Conservation (phyloP, 495 filamentous ascomycete genomes). For the Talaromyces wortmannii region DNA sequence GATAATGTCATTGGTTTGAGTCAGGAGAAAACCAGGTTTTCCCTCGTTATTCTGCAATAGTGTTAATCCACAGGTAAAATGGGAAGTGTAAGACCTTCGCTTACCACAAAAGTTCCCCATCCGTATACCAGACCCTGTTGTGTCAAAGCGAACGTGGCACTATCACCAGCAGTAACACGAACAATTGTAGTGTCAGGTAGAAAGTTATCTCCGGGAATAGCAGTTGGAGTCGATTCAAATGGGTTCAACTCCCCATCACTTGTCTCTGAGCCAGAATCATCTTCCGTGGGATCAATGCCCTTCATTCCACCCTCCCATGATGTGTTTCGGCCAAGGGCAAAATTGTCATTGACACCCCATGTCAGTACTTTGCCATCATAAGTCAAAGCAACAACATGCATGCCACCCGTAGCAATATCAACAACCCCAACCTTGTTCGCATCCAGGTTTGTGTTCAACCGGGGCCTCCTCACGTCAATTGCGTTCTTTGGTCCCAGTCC, state of each 20-base stretch:
- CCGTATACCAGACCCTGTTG: slow-evolving; percentile 61
- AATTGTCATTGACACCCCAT: slow-evolving; percentile 67
- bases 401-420: slow-evolving; percentile 55
- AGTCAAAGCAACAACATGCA: slow-evolving; percentile 58
- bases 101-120: slow-evolving; percentile 66
- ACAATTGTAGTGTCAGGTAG: slow-evolving; percentile 45
- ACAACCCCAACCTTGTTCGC: slow-evolving; percentile 57
- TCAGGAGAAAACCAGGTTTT: slow-evolving; percentile 46
- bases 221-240: slow-evolving; percentile 48
- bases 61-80: not conserved
- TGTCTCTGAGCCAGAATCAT: slow-evolving; percentile 43
- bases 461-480: slow-evolving; percentile 62
- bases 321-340: slow-evolving; percentile 56
- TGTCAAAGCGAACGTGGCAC: slow-evolving; percentile 57
- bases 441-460: slow-evolving; percentile 51
- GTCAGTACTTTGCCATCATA: slow-evolving; percentile 56
- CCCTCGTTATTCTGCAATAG: slow-evolving; percentile 46
- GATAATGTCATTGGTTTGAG: slow-evolving; percentile 9
- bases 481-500: slow-evolving; percentile 57
- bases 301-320: slow-evolving; percentile 55
- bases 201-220: slow-evolving; percentile 45
- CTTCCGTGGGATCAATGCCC: slow-evolving; percentile 52
- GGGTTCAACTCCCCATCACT: slow-evolving; percentile 52
- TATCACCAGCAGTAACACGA: slow-evolving; percentile 58
- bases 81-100: slow-evolving; percentile 10